A percentile compares a stretch with the other conserved stretches of the same genome.
phyloP scores from a whole-genome alignment of 2,329 filamentous ascomycete genomes.

The Knufia petricola region DNA sequence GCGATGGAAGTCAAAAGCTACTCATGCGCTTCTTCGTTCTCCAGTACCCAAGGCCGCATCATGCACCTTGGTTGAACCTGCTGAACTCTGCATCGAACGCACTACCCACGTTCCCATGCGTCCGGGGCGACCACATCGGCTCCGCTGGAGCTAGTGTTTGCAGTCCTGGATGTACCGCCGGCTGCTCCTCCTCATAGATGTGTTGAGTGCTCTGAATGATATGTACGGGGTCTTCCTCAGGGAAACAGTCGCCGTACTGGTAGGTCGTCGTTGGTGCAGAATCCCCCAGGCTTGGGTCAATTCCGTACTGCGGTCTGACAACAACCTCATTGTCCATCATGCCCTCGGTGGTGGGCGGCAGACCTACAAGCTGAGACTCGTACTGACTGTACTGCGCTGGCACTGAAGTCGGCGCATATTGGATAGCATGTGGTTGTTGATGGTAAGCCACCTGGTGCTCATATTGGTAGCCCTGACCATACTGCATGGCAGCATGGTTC shows the following conservation, averaged over 20 bases:
- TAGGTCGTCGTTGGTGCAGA: constrained; percentile 2
- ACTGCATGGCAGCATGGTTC: neutral
- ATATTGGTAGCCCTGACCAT: constrained; percentile 3
- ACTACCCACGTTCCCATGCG: constrained; percentile 10
- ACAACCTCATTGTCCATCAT: neutral
- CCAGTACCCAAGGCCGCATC: neutral
- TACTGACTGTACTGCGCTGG: constrained; percentile 2
- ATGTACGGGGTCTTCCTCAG: neutral
- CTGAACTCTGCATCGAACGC: constrained; percentile 22
- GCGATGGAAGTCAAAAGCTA: no score
- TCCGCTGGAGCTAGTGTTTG: constrained; percentile 29
- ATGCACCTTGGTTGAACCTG: neutral
- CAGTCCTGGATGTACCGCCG: constrained; percentile 21
- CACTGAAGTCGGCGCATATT: constrained; percentile 4
- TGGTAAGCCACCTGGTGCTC: neutral
- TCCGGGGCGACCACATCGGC: constrained; percentile 25
- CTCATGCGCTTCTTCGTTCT: neutral
- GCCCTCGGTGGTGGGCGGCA: constrained; percentile 2
- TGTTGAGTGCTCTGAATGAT: neutral
- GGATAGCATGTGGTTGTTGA: neutral
- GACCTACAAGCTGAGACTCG: neutral
- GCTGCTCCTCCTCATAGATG: constrained; percentile 3
- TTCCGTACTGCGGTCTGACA: neutral
- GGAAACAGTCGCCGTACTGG: constrained; percentile 3
- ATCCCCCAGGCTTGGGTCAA: constrained; percentile 7